Conservation (phyloP, 2,329 filamentous ascomycete genomes). For the Alternaria triticimaculans region DNA sequence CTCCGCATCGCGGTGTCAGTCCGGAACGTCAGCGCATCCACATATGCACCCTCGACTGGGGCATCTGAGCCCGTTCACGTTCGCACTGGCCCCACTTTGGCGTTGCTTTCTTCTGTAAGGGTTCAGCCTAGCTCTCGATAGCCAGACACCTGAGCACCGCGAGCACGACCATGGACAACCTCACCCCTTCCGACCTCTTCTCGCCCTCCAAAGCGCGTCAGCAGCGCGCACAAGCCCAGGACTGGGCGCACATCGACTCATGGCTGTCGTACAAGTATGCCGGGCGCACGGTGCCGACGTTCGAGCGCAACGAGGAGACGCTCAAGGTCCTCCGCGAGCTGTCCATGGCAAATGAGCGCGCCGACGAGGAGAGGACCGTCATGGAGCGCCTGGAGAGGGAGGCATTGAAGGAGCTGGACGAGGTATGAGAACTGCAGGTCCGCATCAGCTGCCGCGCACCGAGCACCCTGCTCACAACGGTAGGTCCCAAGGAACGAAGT, state of each 20-base stretch:
- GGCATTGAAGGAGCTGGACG: slow-evolving; percentile 62
- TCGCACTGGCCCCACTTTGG: slow-evolving; percentile 5
- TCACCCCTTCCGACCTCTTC: slow-evolving; percentile 57
- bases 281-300: slow-evolving; percentile 69
- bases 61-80: neutral
- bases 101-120: slow-evolving; percentile 1
- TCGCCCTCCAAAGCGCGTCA: slow-evolving; percentile 72
- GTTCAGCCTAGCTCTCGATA: neutral
- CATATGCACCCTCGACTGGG: slow-evolving; percentile 5
- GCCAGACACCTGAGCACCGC: neutral
- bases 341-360: slow-evolving; percentile 76
- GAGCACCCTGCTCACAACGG: slow-evolving; percentile 18
- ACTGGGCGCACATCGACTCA: slow-evolving; percentile 86
- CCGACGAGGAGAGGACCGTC: slow-evolving; percentile 71
- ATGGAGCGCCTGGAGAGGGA: slow-evolving; percentile 65
- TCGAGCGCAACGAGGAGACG: slow-evolving; percentile 88
- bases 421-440: slow-evolving; percentile 36
- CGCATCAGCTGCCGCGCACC: slow-evolving; percentile 8
- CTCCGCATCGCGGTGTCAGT: slow-evolving; percentile 12
- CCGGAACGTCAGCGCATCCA: slow-evolving; percentile 9
- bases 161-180: slow-evolving; percentile 39
- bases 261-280: slow-evolving; percentile 78
- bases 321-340: slow-evolving; percentile 76
- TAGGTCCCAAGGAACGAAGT: slow-evolving; percentile 29
- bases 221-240: slow-evolving; percentile 81